Base-by-base conservation (phyloP, 129 eudicot species). In the Tagetes erecta region DNA sequence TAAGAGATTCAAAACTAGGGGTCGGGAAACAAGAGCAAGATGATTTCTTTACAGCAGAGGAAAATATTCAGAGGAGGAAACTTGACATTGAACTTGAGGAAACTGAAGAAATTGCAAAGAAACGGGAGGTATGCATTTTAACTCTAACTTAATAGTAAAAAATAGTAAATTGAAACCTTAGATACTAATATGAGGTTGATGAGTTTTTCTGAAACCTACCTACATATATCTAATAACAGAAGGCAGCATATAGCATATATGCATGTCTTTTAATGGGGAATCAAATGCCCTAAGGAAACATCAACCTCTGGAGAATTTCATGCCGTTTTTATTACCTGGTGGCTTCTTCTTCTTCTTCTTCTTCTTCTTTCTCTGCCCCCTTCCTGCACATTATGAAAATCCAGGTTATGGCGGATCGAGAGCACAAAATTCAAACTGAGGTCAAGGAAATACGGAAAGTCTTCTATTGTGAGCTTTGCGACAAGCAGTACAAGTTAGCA, bases 401-500 rank as follows among this genome's bases (percentile, higher is more conserved):
- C 87, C 95, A 94, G 99, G 99, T 95, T 83, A 82, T 95, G 80
- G 99, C 97, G 85, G 97, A 95, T 86, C 96, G 97, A 36, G 99
- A 95, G 90, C 94, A 85, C 69, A 91, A 84, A 84, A 95, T 91
- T 82, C 96, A 95, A 72, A 84, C 85, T 8, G 99, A 95, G 79
- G 99, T 95, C 81, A 88, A 95, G 75, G 99, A 95, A 85, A 94
- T 94, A 80, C 88, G 90, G 2, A 88, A 88, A 84, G 88, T 83
- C 52, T 95, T 91, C 84, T 89, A 67, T 59, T 94, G 99, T 81
- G 99, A 94, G 82, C 99, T 94, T 66, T 94, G 99, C 88, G 91
- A 86, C 89, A 94, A 94, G 91, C 99, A 94, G 80, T 94, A 94
- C 87, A 94, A 91, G 78, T 83, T 94, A 84, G 97, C 99, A 2